Evolutionary conservation across 208 protist genomes (phyloP).

Genomic region (Trypanosoma melophagium): DNA sequence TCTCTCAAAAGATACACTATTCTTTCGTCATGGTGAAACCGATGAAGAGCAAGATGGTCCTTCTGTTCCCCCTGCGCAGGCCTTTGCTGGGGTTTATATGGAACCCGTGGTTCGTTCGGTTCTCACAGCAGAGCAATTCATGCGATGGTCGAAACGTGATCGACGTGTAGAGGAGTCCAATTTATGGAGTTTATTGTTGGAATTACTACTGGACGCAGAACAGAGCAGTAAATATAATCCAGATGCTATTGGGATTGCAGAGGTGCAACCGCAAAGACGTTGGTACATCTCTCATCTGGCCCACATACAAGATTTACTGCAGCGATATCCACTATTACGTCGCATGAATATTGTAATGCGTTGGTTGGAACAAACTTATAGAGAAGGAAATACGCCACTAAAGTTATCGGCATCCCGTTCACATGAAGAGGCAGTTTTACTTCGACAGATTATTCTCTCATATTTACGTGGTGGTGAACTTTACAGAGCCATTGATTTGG

Average conservation of each 20-base stretch:
- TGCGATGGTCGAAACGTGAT: conserved; percentile 34
- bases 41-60: background rate
- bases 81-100: conserved; percentile 54
- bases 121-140: conserved; percentile 46
- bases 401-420: conserved; percentile 17
- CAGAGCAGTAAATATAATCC: conserved; percentile 51
- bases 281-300: conserved; percentile 83
- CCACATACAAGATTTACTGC: conserved; percentile 68
- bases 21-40: background rate
- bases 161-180: conserved; percentile 45
- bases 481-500: conserved; percentile 55
- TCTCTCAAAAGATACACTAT: background rate
- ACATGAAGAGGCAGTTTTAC: conserved; percentile 54
- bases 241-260: conserved; percentile 58
- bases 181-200: conserved; percentile 61
- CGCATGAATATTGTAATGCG: conserved; percentile 61
- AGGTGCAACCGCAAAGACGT: conserved; percentile 61
- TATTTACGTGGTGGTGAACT: conserved; percentile 72
- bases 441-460: conserved; percentile 71
- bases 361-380: conserved; percentile 74
- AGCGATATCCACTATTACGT: conserved; percentile 55
- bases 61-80: conserved; percentile 26
- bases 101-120: conserved; percentile 30
- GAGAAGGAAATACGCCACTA: conserved; percentile 31
- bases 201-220: conserved; percentile 59